Evolutionary conservation across 345 rosid genomes (phyloP).

Genomic region (Eucalyptus sp.): DNA sequence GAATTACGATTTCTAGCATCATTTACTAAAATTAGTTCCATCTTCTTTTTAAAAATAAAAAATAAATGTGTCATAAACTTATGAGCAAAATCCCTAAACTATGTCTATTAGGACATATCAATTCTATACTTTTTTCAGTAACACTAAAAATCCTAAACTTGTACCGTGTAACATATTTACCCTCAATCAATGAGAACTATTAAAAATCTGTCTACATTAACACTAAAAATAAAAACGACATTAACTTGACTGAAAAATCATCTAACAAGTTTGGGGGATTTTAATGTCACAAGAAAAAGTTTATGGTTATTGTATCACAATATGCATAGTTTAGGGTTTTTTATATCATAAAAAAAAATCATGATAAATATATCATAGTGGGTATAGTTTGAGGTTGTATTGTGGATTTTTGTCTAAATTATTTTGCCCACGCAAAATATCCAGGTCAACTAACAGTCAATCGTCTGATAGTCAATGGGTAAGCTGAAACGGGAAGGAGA

Average conservation of each 20-base stretch:
- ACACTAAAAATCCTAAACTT: too few relatives aligned
- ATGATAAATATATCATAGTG: too few relatives aligned
- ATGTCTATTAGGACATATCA: too few relatives aligned
- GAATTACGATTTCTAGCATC: not conserved
- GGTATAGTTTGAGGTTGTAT: too few relatives aligned
- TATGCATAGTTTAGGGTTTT: not conserved
- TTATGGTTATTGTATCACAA: not conserved
- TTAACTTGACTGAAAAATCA: too few relatives aligned
- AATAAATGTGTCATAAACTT: not conserved
- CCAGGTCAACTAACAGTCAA: not conserved
- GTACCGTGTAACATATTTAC: too few relatives aligned
- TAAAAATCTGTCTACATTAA: too few relatives aligned
- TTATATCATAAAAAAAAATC: too few relatives aligned
- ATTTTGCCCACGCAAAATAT: not conserved
- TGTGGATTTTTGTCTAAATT: not conserved
- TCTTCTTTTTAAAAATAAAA: not conserved
- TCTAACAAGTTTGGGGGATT: too few relatives aligned
- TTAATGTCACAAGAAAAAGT: too few relatives aligned
- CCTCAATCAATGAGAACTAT: too few relatives aligned
- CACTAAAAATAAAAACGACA: too few relatives aligned
- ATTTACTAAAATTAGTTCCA: not conserved
- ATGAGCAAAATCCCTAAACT: not conserved
- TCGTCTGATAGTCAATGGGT: not conserved
- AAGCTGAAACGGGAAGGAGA: not conserved
- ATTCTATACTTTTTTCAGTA: not conserved